A percentile compares a stretch with the other conserved stretches of the same genome.
Conservation (phyloP, 1,284 basidiomycete genomes). For the Hemileia vastatrix region DNA sequence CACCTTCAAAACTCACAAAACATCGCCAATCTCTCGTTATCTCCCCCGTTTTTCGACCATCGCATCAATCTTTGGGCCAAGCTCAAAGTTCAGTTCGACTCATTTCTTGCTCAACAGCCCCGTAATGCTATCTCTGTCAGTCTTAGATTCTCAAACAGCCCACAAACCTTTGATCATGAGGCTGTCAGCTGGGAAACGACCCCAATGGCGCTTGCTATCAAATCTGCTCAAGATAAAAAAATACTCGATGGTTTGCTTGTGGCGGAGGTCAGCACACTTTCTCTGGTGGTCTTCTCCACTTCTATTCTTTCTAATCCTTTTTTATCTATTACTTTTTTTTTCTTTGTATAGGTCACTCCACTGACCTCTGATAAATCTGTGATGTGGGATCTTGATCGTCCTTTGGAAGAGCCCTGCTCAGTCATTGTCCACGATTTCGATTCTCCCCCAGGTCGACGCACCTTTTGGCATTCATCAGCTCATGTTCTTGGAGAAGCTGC, state of each 20-base stretch:
- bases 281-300: conserved; percentile 29
- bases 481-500: conserved; percentile 98
- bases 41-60: conserved; percentile 77
- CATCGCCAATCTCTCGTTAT: no score
- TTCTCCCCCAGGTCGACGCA: conserved; percentile 71
- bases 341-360: conserved; percentile 4
- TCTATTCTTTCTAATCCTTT: background rate
- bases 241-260: conserved; percentile 85
- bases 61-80: conserved; percentile 84
- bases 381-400: conserved; percentile 92
- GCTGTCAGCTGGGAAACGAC: conserved; percentile 93
- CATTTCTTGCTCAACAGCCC: conserved; percentile 53
- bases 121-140: conserved; percentile 48
- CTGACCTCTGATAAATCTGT: conserved; percentile 62
- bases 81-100: conserved; percentile 76
- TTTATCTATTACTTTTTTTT: background rate
- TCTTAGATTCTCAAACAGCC: conserved; percentile 53
- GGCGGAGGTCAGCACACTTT: conserved; percentile 59
- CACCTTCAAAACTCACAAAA: no score
- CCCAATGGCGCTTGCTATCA: conserved; percentile 83
- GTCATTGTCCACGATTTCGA: conserved; percentile 90
- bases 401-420: conserved; percentile 70
- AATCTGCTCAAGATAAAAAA: conserved; percentile 74
- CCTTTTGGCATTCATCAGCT: conserved; percentile 99
- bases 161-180: conserved; percentile 71